A percentile compares a stretch with the other conserved stretches of the same genome.
phyloP scores from a whole-genome alignment of 2,329 filamentous ascomycete species.

The Cercospora beticola region DNA sequence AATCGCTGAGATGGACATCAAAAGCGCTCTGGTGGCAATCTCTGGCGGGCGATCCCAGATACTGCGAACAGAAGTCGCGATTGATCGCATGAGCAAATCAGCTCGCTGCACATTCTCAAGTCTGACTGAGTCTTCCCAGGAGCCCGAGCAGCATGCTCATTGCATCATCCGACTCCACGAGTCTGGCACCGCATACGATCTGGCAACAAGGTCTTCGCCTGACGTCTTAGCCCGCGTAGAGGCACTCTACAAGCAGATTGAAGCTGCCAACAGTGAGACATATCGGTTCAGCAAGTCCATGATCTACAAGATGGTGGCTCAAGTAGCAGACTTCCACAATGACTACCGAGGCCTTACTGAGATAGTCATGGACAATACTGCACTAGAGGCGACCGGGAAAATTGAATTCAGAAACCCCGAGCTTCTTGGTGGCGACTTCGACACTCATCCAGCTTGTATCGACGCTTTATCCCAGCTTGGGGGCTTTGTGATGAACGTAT shows the following conservation, averaged over 20 bases:
- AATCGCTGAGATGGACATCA: background rate
- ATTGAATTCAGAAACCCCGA: background rate
- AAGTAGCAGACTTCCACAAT: background rate
- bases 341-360: background rate
- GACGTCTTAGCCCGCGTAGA: background rate
- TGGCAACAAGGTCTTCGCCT: background rate
- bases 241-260: background rate
- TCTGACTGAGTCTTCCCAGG: background rate
- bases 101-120: background rate
- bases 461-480: constrained; percentile 41
- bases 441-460: constrained; percentile 31
- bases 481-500: constrained; percentile 25
- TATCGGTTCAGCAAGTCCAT: background rate
- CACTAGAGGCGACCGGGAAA: background rate
- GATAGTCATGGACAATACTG: background rate
- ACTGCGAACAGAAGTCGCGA: background rate
- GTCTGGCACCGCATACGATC: background rate
- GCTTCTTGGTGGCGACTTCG: background rate
- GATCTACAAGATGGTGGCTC: background rate
- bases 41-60: background rate
- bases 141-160: background rate
- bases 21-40: background rate
- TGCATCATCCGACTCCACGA: background rate
- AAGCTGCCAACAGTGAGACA: background rate
- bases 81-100: background rate